Conservation (phyloP, 2,329 filamentous ascomycete genomes). For the Rutstroemia sydowiana region DNA sequence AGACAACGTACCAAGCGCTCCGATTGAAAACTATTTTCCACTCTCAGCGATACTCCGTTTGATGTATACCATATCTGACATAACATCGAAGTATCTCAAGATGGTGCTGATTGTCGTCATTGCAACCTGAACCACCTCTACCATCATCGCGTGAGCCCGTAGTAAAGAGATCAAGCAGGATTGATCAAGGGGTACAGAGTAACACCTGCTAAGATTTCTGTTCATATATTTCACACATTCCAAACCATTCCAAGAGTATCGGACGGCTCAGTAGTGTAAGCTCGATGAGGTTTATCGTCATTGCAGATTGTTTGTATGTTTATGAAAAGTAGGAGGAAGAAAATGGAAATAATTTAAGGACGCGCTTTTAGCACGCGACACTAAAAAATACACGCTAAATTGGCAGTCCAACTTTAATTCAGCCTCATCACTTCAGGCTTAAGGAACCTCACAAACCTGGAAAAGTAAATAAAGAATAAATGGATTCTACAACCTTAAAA, state of each 20-base stretch:
- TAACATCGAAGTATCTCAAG: slow-evolving; percentile 23
- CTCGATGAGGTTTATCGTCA: slow-evolving; percentile 31
- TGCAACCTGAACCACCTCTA: slow-evolving; percentile 11
- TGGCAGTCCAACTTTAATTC: slow-evolving; percentile 6
- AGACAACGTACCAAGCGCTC: slow-evolving; percentile 26
- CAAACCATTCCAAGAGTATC: slow-evolving; percentile 17
- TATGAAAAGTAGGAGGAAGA: slow-evolving; percentile 9
- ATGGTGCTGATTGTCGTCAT: slow-evolving; percentile 28
- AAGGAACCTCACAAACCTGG: too few species aligned
- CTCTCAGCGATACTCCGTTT: slow-evolving; percentile 20
- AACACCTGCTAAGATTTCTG: slow-evolving; percentile 33
- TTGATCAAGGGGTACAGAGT: not conserved
- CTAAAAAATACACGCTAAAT: not conserved
- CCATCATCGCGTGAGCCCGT: not conserved
- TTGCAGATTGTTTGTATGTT: slow-evolving; percentile 25
- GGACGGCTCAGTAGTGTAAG: slow-evolving; percentile 27
- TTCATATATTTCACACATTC: slow-evolving; percentile 30
- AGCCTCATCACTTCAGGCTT: slow-evolving; percentile 8
- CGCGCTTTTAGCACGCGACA: not conserved
- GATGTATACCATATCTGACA: slow-evolving; percentile 10
- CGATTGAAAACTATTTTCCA: slow-evolving; percentile 34
- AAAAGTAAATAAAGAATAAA: too few species aligned
- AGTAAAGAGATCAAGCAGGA: slow-evolving; percentile 9
- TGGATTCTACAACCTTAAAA: too few species aligned
- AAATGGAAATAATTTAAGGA: slow-evolving; percentile 1